Percentiles rank a stretch among this genome's conserved stretches.
These are phyloP conservation scores for Trebouxia sp. DNA, from an alignment of 139 green algal genomes.

Conservation along the genomic window DNA sequence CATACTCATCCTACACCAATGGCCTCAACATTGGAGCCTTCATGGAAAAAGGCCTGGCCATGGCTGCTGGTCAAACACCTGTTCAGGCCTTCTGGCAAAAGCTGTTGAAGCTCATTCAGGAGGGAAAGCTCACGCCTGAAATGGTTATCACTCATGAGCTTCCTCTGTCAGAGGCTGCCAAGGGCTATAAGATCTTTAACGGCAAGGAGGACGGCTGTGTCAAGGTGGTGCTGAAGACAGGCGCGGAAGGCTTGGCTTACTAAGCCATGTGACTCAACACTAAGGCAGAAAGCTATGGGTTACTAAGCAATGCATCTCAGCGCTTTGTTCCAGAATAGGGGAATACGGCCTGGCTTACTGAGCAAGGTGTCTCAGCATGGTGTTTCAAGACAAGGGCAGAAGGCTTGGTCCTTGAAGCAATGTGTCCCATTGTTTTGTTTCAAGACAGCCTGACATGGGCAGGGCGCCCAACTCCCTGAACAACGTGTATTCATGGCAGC, in stretches of 20 bases:
- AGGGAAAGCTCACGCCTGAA: constrained; percentile 11
- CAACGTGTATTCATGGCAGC: too few relatives aligned
- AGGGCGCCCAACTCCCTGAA: too few relatives aligned
- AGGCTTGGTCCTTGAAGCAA: too few relatives aligned
- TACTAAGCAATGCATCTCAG: too few relatives aligned
- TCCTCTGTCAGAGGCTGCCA: constrained; percentile 56
- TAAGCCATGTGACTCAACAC: too few relatives aligned
- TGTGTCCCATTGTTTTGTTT: too few relatives aligned
- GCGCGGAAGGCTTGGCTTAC: background rate
- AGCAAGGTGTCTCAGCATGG: too few relatives aligned
- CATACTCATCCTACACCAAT: constrained; percentile 65
- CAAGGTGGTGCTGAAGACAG: constrained; percentile 59
- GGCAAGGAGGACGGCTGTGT: constrained; percentile 63
- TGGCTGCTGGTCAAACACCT: constrained; percentile 46
- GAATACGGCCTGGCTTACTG: too few relatives aligned
- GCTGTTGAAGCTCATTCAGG: constrained; percentile 53
- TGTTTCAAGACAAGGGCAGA: too few relatives aligned
- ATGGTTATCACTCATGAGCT: constrained; percentile 71
- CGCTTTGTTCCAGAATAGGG: too few relatives aligned
- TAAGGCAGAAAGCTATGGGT: too few relatives aligned
- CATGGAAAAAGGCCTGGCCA: constrained; percentile 77
- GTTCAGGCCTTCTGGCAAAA: constrained; percentile 62
- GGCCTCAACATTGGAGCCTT: constrained; percentile 78
- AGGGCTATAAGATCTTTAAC: constrained; percentile 78
- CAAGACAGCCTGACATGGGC: too few relatives aligned